Evolutionary conservation across 768 basidiomycete species (phyloP).

Genomic region (Tricholoma sp.): DNA sequence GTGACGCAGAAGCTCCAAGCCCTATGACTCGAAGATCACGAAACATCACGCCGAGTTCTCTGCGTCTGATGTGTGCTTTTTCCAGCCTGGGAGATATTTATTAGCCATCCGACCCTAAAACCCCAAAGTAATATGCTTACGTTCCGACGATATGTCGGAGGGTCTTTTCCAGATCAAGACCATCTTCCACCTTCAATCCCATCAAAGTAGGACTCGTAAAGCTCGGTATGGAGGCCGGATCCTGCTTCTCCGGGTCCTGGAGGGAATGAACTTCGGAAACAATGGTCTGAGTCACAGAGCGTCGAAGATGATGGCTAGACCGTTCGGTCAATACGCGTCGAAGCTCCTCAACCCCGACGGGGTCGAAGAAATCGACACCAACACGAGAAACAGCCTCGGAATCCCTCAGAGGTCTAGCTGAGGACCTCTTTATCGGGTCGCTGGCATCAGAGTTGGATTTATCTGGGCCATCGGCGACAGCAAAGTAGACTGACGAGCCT

Average conservation of each 20-base stretch:
- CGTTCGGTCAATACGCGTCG: conserved; percentile 15
- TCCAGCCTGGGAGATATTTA: conserved; percentile 7
- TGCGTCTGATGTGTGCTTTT: conserved; percentile 11
- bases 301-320: neutral
- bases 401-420: neutral
- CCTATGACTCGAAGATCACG: conserved; percentile 49
- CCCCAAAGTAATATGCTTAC: conserved; percentile 8
- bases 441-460: neutral
- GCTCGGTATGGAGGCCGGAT: conserved; percentile 7
- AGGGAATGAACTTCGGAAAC: neutral
- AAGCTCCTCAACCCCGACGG: conserved; percentile 29
- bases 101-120: neutral
- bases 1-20: conserved; percentile 34
- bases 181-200: conserved; percentile 18
- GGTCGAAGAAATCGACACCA: conserved; percentile 39
- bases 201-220: conserved; percentile 11
- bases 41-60: conserved; percentile 48
- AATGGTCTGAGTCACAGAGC: neutral
- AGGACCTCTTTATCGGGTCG: neutral
- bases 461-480: neutral
- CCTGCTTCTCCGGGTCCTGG: neutral
- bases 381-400: conserved; percentile 5
- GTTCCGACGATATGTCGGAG: conserved; percentile 19
- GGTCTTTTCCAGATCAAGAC: conserved; percentile 26
- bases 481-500: neutral